A percentile compares a stretch with the other conserved stretches of the same genome.
These are phyloP conservation scores for Terana coerulea DNA, from an alignment of 768 basidiomycete genomes.

Conservation along the genomic window DNA sequence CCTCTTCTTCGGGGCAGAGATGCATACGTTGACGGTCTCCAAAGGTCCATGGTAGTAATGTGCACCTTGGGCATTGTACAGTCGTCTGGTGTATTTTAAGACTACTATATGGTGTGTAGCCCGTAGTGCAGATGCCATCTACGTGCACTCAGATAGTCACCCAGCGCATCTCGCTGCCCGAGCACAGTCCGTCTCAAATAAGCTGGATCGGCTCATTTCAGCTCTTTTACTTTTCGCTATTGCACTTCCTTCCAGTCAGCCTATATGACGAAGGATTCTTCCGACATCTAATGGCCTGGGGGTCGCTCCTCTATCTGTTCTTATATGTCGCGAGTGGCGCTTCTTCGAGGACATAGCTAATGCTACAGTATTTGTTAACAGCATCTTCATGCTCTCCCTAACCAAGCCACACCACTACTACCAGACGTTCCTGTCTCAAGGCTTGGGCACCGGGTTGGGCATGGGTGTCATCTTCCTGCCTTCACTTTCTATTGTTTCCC, in stretches of 20 bases:
- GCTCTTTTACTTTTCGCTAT: constrained; percentile 22
- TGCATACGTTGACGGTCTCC: too few relatives aligned
- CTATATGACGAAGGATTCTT: constrained; percentile 34
- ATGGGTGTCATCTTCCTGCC: constrained; percentile 49
- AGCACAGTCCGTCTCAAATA: neutral
- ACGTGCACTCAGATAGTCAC: neutral
- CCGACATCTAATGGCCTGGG: constrained; percentile 3
- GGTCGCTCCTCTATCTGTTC: constrained; percentile 3
- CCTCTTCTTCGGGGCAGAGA: too few relatives aligned
- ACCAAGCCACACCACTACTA: constrained; percentile 39
- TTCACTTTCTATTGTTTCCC: constrained; percentile 28
- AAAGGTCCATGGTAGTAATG: too few relatives aligned
- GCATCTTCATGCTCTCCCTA: constrained; percentile 40
- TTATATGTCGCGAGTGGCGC: too few relatives aligned
- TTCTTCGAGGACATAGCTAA: neutral
- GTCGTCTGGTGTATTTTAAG: constrained; percentile 29
- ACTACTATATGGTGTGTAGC: constrained; percentile 10
- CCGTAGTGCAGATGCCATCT: too few relatives aligned
- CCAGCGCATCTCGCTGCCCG: constrained; percentile 1
- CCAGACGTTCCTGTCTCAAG: constrained; percentile 52
- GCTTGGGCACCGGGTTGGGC: constrained; percentile 53
- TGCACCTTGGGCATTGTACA: constrained; percentile 23
- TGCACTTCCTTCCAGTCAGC: constrained; percentile 20
- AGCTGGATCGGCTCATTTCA: constrained; percentile 28
- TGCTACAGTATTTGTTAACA: neutral